Conservation (phyloP, 1,139 yeast genomes). For the Yamadazyma pseudoaaseri region DNA sequence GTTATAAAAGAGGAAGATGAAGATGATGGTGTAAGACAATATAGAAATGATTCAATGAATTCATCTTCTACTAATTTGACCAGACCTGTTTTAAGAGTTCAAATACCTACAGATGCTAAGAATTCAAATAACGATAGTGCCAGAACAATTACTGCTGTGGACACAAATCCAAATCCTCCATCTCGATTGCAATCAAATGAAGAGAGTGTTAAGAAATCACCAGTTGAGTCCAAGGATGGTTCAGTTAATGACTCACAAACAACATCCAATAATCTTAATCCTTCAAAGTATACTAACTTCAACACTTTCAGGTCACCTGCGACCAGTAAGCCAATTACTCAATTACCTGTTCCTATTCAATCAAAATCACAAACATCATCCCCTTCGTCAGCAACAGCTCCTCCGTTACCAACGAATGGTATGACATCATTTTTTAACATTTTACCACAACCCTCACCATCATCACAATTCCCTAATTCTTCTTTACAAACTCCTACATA, state of each 20-base stretch:
- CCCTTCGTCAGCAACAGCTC: conserved; percentile 45
- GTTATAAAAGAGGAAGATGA: conserved; percentile 16
- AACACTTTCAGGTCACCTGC: conserved; percentile 40
- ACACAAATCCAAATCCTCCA: conserved; percentile 11
- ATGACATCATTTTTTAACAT: conserved; percentile 24
- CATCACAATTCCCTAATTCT: conserved; percentile 20
- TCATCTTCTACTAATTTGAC: conserved; percentile 14
- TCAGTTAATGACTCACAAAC: neutral
- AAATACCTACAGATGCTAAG: conserved; percentile 46
- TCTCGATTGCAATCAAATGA: neutral
- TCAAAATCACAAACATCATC: conserved; percentile 44
- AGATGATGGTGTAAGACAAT: conserved; percentile 8
- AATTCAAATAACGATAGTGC: conserved; percentile 17
- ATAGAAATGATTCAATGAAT: conserved; percentile 9
- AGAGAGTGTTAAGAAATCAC: conserved; percentile 1
- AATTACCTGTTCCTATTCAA: conserved; percentile 40
- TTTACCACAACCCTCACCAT: conserved; percentile 30
- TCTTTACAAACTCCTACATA: conserved; percentile 37
- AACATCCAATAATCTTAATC: conserved; percentile 12
- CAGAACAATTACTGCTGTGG: conserved; percentile 17
- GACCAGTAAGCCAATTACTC: conserved; percentile 29
- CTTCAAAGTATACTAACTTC: conserved; percentile 26
- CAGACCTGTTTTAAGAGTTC: conserved; percentile 51
- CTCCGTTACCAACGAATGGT: conserved; percentile 31
- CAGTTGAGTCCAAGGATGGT: neutral